Base-by-base conservation (phyloP, 306 rosid species). In the Pachyrhizus erosus region DNA sequence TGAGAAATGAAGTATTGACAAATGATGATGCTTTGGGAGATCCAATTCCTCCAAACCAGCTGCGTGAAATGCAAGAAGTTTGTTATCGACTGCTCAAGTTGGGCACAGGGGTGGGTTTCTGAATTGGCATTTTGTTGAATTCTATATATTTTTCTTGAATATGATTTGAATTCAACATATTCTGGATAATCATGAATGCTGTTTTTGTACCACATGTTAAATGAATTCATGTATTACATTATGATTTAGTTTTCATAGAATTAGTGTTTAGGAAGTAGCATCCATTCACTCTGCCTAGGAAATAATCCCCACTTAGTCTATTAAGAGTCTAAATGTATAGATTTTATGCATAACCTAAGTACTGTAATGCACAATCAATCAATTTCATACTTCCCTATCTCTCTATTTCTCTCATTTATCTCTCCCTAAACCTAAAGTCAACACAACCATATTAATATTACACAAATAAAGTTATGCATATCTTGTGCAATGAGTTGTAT, bases 21-120 rank as follows among this genome's bases (percentile, higher is more conserved):
- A 93, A 88, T 69, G 99, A 96, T 84, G 99, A 96, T 87, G 83
- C 91, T 82, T 91, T 96, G 89, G 99, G 98, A 68, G 98, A 93
- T 84, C 91, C 96, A 81, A 80, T 96, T 80, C 94, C 98, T 76
- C 80, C 91, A 77, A 88, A 91, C 82, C 97, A 91, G 88, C 96
- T 89, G 80, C 92, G 90, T 67, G 54, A 85, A 65, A 83, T 96
- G 87, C 94, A 90, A 80, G 93, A 87, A 40, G 88, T 87, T 79
- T 93, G 98, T 86, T 93, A 89, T 79, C 97, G 92, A 81, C 80
- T 90, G 79, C 99, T 96, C 84, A 91, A 90, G 87, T 34, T 93
- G 90, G 86, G 83, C 66, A 74, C 72, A 31, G 92, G 92, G 89
- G 99, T 93, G 82, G 76, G 94, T 66, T 74, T 78, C 58, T 58